These are phyloP conservation scores for Azolla pinnata DNA, from an alignment of 75 land plant genomes.

Conservation along the genomic window DNA sequence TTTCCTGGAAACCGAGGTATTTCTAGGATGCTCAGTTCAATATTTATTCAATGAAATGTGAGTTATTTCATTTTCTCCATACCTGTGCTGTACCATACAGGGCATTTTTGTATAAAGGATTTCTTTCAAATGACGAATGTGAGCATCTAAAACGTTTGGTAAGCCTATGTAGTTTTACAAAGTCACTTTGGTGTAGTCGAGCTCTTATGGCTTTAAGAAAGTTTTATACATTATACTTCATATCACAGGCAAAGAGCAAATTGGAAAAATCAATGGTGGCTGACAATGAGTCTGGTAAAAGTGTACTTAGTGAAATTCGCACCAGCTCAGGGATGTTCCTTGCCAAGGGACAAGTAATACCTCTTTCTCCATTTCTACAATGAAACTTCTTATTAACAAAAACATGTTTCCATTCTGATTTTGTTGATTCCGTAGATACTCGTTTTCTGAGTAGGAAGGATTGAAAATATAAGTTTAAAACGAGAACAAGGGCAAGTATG, in stretches of 20 bases:
- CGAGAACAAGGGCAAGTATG: too few species aligned
- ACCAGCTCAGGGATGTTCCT: slow-evolving; percentile 78
- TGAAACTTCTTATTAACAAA: too few species aligned
- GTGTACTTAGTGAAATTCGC: slow-evolving; percentile 50
- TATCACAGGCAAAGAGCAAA: slow-evolving; percentile 41
- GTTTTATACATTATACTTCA: not conserved
- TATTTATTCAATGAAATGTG: not conserved
- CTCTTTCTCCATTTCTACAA: too few species aligned
- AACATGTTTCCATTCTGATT: too few species aligned
- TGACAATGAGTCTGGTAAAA: slow-evolving; percentile 70
- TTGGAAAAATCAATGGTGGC: slow-evolving; percentile 74
- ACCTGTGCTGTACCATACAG: not conserved
- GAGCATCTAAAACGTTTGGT: slow-evolving; percentile 60
- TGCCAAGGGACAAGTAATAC: slow-evolving; percentile 28
- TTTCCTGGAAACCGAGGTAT: slow-evolving; percentile 57
- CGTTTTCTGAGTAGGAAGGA: too few species aligned
- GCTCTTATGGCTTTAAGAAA: not conserved
- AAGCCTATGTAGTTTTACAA: not conserved
- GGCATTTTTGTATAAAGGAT: slow-evolving; percentile 40
- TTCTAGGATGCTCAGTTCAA: not conserved
- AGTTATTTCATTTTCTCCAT: not conserved
- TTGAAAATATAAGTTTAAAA: too few species aligned
- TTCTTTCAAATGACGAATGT: slow-evolving; percentile 58
- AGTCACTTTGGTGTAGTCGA: not conserved
- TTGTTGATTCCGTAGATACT: too few species aligned